These are phyloP conservation scores for Gamsiella multidivaricata DNA, from an alignment of 192 early-diverging fungal genomes.

Conservation along the genomic window DNA sequence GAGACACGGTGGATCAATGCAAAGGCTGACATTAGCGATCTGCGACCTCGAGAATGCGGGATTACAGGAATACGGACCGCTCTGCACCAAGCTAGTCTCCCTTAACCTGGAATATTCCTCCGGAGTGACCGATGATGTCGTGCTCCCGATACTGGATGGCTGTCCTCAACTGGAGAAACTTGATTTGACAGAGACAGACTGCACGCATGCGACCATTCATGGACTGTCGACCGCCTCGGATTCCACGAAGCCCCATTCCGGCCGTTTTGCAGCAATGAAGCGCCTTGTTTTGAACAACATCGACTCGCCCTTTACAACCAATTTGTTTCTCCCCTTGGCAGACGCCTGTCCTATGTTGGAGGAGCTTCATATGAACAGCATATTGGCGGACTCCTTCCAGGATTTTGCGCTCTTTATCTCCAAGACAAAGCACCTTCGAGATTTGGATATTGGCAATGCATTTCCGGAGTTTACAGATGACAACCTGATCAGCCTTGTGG, in stretches of 20 bases:
- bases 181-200: slow-evolving; percentile 47
- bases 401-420: slow-evolving; percentile 30
- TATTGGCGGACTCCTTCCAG: slow-evolving; percentile 45
- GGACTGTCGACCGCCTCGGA: slow-evolving; percentile 30
- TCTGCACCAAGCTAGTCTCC: slow-evolving; percentile 19
- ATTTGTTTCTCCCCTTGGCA: slow-evolving; percentile 24
- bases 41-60: slow-evolving; percentile 45
- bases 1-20: slow-evolving; percentile 33
- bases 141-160: slow-evolving; percentile 33
- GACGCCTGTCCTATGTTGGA: slow-evolving; percentile 36
- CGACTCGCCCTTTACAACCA: slow-evolving; percentile 35
- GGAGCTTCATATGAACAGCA: slow-evolving; percentile 51
- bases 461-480: slow-evolving; percentile 41
- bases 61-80: slow-evolving; percentile 29
- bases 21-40: slow-evolving; percentile 31
- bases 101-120: slow-evolving; percentile 49
- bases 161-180: slow-evolving; percentile 26
- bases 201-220: slow-evolving; percentile 28
- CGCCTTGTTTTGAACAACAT: slow-evolving; percentile 50
- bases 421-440: slow-evolving; percentile 15
- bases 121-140: slow-evolving; percentile 34
- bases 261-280: slow-evolving; percentile 20
- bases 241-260: neutral
- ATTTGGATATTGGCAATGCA: slow-evolving; percentile 48
- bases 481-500: slow-evolving; percentile 36